These are phyloP conservation scores for Calonectria ilicicola DNA, from an alignment of 2,329 filamentous ascomycete genomes.

Conservation along the genomic window DNA sequence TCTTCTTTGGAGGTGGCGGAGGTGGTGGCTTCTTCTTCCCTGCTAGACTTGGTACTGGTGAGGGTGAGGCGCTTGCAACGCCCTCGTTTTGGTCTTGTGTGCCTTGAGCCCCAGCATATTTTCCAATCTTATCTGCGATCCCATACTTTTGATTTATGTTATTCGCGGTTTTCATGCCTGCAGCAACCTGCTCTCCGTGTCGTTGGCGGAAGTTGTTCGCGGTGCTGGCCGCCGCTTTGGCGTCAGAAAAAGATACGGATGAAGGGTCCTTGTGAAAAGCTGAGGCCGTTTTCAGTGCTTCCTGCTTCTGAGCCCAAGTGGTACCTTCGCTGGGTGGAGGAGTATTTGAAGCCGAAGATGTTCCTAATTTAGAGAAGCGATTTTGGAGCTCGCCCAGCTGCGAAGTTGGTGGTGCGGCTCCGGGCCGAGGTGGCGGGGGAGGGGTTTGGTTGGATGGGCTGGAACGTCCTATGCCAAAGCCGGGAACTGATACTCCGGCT, in stretches of 20 bases:
- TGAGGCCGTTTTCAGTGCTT: slow-evolving; percentile 71
- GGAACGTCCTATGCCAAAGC: slow-evolving; percentile 74
- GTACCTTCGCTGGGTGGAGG: slow-evolving; percentile 61
- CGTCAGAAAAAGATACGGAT: slow-evolving; percentile 70
- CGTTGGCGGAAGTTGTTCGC: slow-evolving; percentile 77
- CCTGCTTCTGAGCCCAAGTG: slow-evolving; percentile 74
- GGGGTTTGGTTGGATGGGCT: slow-evolving; percentile 44
- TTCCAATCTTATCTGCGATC: slow-evolving; percentile 54
- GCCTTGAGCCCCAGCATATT: slow-evolving; percentile 35
- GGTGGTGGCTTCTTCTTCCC: slow-evolving; percentile 67
- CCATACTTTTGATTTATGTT: slow-evolving; percentile 73
- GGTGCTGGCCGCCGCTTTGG: slow-evolving; percentile 68
- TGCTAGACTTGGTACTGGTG: slow-evolving; percentile 35
- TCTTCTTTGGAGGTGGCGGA: slow-evolving; percentile 66
- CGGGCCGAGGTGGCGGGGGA: slow-evolving; percentile 40
- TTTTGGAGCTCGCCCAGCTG: slow-evolving; percentile 77
- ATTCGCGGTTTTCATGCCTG: slow-evolving; percentile 69
- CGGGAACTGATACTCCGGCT: slow-evolving; percentile 83
- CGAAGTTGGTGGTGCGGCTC: slow-evolving; percentile 39
- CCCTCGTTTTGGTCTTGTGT: slow-evolving; percentile 29
- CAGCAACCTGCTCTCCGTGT: slow-evolving; percentile 75
- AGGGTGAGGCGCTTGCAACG: slow-evolving; percentile 6
- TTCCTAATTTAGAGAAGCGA: slow-evolving; percentile 69
- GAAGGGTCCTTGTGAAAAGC: slow-evolving; percentile 71
- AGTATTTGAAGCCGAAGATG: slow-evolving; percentile 40